Base-by-base conservation (phyloP, 2,329 filamentous ascomycete species). In the Fusarium chuoi region DNA sequence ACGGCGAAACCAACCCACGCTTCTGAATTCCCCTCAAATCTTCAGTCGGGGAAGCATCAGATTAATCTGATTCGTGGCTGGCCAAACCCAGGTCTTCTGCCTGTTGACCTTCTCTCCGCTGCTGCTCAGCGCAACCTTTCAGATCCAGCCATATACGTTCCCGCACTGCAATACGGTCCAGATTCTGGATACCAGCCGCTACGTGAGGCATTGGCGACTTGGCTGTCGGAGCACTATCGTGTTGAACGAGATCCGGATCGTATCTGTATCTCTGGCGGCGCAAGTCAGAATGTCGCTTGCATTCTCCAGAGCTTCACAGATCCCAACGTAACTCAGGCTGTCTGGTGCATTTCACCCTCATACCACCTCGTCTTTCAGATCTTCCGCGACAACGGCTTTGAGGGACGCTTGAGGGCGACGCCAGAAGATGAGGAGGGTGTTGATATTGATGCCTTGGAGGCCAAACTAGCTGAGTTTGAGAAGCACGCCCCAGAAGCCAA, bases 281-380 rank as follows among this genome's bases (percentile, higher is more conserved):
- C 95, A 7, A 94, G 91, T 74, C 95, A 97, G 85, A 95, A 92
- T 79, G 81, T 97, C 6, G 94, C 93, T 0, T 93, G 90, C 78
- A 84, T 97, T 8, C 84, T 98, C 56, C 90, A 93, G 81, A 93
- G 93, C 36, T 98, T 93, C 79, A 93, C 94, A 0, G 95, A 98
- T 80, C 93, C 94, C 2, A 82, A 86, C 6, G 92, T 91, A 78
- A 98, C 95, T 3, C 86, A 88, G 51, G 90, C 90, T 74, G 86
- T 97, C 15, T 98, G 94, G 93, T 89, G 95, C 82, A 90, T 95
- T 4, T 90, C 92, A 26, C 95, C 95, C 9, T 92, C 92, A 52
- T 98, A 97, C 80, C 93, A 94, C 82, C 86, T 97, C n/a, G 93
- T 91, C 0, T 95, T 93, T 78, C 88, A 91, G n/a, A 93, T 97